Base-by-base conservation (phyloP, 2,329 filamentous ascomycete genomes). In the Diplocarpon rosae region DNA sequence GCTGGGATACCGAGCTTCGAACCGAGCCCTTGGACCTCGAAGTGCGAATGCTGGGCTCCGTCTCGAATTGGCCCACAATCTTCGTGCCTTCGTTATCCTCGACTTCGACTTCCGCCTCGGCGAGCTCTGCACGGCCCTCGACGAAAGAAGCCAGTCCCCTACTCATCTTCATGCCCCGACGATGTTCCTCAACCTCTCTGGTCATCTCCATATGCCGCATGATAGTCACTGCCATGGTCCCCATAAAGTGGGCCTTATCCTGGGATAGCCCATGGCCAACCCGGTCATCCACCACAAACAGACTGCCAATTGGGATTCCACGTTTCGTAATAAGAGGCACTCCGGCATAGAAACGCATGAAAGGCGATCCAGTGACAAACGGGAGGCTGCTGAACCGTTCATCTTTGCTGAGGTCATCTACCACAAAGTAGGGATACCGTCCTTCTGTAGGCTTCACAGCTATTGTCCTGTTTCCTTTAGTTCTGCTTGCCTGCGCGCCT, bases 141-240 rank as follows among this genome's bases (percentile, higher is more conserved):
- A 76, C 71, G 44, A 76, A 78, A 5, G 65, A 68, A 4, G 70
- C 72, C 9, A 79, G 59, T 0, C 74, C 73, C 13, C 69, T 65
- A 43, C 69, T 72, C 63, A 72, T 79, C 55, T 68, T 72, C 52
- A 68, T 75, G 31, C 66, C 75, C 50, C 68, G 69, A 51, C 66
- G 70, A 54, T 69, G 73, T 52, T 72, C 75, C 48, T 70, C 74
- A 34, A 63, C 69, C 49, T 66, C 72, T 57, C 69, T 67, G 30
- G 64, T 71, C 67, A 69, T 74, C 61, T 79, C 76, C 20, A 84
- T 57, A 47, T 83, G 78, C 31, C 74, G 69, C 64, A 80, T 77
- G 3, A 78, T 66, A 1, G 76, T 71, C 16, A 63, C 63, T 0
- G 72, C 66, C 61, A 82, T 68, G 15, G 73, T 74, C 35, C 73